phyloP scores from a whole-genome alignment of 2,329 filamentous ascomycete species.

The Gnomoniopsis sp. region DNA sequence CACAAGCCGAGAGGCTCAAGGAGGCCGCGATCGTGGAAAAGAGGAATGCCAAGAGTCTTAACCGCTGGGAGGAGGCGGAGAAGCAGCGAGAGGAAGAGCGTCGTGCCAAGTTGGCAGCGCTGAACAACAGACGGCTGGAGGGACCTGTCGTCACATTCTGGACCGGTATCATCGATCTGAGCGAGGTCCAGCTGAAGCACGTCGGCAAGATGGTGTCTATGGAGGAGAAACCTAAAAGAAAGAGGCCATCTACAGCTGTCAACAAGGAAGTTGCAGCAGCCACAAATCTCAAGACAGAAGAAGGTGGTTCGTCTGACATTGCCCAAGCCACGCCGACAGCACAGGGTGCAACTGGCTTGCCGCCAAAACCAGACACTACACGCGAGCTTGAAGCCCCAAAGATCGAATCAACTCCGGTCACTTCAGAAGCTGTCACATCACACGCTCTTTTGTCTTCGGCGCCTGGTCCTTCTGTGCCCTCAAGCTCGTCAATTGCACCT shows the following conservation, averaged over 20 bases:
- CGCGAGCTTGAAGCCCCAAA: conserved; percentile 16
- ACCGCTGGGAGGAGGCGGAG: conserved; percentile 91
- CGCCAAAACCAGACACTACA: background rate
- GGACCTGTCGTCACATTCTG: conserved; percentile 89
- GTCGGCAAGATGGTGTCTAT: conserved; percentile 64
- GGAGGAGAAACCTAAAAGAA: conserved; percentile 55
- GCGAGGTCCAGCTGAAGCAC: conserved; percentile 69
- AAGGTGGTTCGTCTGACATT: conserved; percentile 16
- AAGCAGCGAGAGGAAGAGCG: conserved; percentile 83
- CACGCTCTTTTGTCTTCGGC: background rate
- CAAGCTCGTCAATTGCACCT: conserved; percentile 16
- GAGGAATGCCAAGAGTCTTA: conserved; percentile 84
- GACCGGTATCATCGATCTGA: conserved; percentile 85
- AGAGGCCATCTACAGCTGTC: conserved; percentile 38
- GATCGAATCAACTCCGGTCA: conserved; percentile 4
- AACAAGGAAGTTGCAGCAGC: conserved; percentile 23
- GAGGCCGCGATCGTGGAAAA: conserved; percentile 83
- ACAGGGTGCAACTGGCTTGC: conserved; percentile 1
- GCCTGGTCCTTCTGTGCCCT: background rate
- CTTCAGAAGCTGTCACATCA: background rate
- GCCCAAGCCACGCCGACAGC: conserved; percentile 14
- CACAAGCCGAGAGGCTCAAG: conserved; percentile 78
- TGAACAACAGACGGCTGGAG: conserved; percentile 81
- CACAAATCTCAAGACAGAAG: conserved; percentile 16
- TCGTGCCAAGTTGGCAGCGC: conserved; percentile 75